These are phyloP conservation scores for Aspergillus sp. DNA, from an alignment of 2,329 filamentous ascomycete species.

Conservation along the genomic window DNA sequence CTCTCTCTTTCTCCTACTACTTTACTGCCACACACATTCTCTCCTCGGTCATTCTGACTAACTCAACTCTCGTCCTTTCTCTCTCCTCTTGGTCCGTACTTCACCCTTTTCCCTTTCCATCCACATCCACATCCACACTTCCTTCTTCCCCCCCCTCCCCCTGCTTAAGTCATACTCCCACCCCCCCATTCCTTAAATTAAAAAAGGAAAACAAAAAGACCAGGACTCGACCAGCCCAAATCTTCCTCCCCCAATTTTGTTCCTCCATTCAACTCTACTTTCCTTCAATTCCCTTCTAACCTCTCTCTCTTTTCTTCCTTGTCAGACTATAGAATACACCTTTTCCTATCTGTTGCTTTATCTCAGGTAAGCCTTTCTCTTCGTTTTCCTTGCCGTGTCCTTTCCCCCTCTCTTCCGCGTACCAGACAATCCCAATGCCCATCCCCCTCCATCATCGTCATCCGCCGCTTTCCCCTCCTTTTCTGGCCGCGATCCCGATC, in stretches of 20 bases:
- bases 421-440: conserved; percentile 14
- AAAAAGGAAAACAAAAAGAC: conserved; percentile 3
- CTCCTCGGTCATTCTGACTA: conserved; percentile 9
- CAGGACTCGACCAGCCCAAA: not conserved
- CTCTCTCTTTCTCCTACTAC: conserved; percentile 8
- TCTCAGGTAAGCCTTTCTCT: conserved; percentile 28
- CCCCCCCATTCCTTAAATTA: conserved; percentile 6
- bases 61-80: conserved; percentile 4
- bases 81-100: conserved; percentile 16
- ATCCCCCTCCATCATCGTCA: conserved; percentile 8
- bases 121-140: conserved; percentile 7
- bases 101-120: conserved; percentile 16
- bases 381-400: conserved; percentile 16
- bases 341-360: conserved; percentile 16
- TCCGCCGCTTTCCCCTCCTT: conserved; percentile 7
- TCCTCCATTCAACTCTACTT: not conserved
- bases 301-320: conserved; percentile 14
- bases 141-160: conserved; percentile 12
- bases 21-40: conserved; percentile 1
- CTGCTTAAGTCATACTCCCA: conserved; percentile 7
- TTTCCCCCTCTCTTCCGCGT: conserved; percentile 16
- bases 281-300: conserved; percentile 17
- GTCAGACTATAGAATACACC: conserved; percentile 7
- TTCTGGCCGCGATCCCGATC: not conserved
- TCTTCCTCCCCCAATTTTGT: not conserved